These are phyloP conservation scores for Ramularia endophylla DNA, from an alignment of 2,329 filamentous ascomycete species.

Conservation along the genomic window DNA sequence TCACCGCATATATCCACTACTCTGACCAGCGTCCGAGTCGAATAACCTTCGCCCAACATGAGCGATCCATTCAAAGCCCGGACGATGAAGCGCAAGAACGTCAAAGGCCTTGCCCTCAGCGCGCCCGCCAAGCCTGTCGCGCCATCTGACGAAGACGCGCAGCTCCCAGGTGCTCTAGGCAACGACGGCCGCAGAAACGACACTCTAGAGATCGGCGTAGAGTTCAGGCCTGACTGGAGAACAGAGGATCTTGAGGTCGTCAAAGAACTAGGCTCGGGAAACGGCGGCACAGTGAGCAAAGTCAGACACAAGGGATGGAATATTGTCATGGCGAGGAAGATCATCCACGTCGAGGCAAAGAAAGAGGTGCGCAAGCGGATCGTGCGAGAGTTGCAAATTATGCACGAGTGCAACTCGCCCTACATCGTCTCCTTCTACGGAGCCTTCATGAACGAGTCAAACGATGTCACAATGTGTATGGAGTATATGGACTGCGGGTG, in stretches of 20 bases:
- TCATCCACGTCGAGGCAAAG: conserved; percentile 98
- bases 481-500: conserved; percentile 99
- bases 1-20: background rate
- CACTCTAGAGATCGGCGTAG: conserved; percentile 89
- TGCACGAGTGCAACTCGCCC: conserved; percentile 95
- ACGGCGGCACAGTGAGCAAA: conserved; percentile 97
- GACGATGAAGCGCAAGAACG: conserved; percentile 98
- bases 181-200: conserved; percentile 56
- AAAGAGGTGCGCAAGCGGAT: conserved; percentile 96
- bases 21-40: conserved; percentile 13
- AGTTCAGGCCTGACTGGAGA: conserved; percentile 88
- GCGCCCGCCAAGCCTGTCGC: conserved; percentile 65
- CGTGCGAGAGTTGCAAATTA: conserved; percentile 93
- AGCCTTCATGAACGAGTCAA: conserved; percentile 91
- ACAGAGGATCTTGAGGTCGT: conserved; percentile 89
- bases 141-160: conserved; percentile 65
- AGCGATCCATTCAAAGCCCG: conserved; percentile 56
- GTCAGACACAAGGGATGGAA: conserved; percentile 92
- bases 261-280: conserved; percentile 91
- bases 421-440: conserved; percentile 98
- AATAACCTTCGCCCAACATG: conserved; percentile 22
- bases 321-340: conserved; percentile 97
- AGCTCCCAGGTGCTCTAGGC: conserved; percentile 53
- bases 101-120: conserved; percentile 88
- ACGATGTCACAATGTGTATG: conserved; percentile 99